These are phyloP conservation scores for Ogataea glucozyma DNA, from an alignment of 805 yeast genomes.

Conservation along the genomic window DNA sequence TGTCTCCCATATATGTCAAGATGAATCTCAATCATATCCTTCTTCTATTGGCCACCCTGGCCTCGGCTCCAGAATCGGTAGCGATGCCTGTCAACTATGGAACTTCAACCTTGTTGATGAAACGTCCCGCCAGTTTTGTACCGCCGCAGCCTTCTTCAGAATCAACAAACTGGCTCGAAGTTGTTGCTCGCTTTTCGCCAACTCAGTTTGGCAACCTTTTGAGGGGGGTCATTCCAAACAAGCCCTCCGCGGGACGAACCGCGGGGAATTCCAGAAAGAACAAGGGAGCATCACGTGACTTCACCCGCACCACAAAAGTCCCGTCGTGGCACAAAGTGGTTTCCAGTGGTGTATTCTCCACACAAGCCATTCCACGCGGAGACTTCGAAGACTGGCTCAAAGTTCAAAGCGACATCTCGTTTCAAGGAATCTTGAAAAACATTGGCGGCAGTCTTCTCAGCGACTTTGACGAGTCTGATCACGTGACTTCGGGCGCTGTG, in stretches of 20 bases:
- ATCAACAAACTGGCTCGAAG: slow-evolving; percentile 6
- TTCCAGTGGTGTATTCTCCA: slow-evolving; percentile 24
- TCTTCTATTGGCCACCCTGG: slow-evolving; percentile 7
- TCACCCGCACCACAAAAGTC: slow-evolving; percentile 2
- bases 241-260: too few species aligned
- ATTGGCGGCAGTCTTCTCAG: slow-evolving; percentile 59
- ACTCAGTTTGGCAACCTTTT: slow-evolving; percentile 8
- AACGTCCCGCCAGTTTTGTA: background rate
- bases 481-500: slow-evolving; percentile 65
- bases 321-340: too few species aligned
- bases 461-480: slow-evolving; percentile 29
- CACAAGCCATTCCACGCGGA: slow-evolving; percentile 29
- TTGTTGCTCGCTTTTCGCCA: slow-evolving; percentile 9
- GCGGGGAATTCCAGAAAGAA: too few species aligned
- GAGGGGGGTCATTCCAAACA: background rate
- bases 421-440: slow-evolving; percentile 50
- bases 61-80: slow-evolving; percentile 1
- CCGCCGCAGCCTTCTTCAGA: background rate
- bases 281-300: too few species aligned
- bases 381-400: slow-evolving; percentile 52
- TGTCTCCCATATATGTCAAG: background rate
- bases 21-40: slow-evolving; percentile 11
- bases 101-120: background rate
- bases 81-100: slow-evolving; percentile 16
- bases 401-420: slow-evolving; percentile 43